phyloP scores from a whole-genome alignment of 1,139 yeast species.

The Saccharomyces hybrid region DNA sequence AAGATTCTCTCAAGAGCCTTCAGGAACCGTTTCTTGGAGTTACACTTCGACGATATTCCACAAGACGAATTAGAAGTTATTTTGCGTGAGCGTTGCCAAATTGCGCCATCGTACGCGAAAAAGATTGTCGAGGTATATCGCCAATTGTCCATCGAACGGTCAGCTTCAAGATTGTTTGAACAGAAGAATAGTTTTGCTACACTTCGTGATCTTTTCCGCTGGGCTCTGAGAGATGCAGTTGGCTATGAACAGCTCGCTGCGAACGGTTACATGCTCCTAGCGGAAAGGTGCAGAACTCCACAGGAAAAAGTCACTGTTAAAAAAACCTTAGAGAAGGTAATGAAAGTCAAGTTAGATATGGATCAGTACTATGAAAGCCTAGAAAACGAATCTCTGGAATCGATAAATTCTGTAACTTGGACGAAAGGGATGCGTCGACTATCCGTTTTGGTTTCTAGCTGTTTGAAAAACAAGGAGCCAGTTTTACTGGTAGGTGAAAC shows the following conservation, averaged over 20 bases:
- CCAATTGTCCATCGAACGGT: slow-evolving; percentile 76
- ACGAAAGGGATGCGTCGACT: slow-evolving; percentile 85
- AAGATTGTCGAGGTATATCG: slow-evolving; percentile 89
- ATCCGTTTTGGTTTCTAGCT: slow-evolving; percentile 72
- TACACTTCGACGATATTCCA: slow-evolving; percentile 96
- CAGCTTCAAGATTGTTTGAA: slow-evolving; percentile 81
- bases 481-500: slow-evolving; percentile 93
- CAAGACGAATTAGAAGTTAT: slow-evolving; percentile 89
- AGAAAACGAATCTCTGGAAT: slow-evolving; percentile 31
- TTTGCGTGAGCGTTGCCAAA: slow-evolving; percentile 77
- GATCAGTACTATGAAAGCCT: slow-evolving; percentile 42
- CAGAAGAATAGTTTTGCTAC: slow-evolving; percentile 96
- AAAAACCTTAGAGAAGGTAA: slow-evolving; percentile 70
- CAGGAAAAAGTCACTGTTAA: slow-evolving; percentile 77
- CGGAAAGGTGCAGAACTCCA: slow-evolving; percentile 78
- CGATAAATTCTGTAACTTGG: slow-evolving; percentile 62
- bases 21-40: slow-evolving; percentile 87
- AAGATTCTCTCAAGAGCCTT: slow-evolving; percentile 90
- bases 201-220: slow-evolving; percentile 87
- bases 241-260: slow-evolving; percentile 93
- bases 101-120: slow-evolving; percentile 92
- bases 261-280: slow-evolving; percentile 91
- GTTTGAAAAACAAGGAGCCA: slow-evolving; percentile 80
- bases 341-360: slow-evolving; percentile 79
- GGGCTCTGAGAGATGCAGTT: slow-evolving; percentile 94